Base-by-base conservation (phyloP, 164 flowering plant species). In the Protea cynaroides region DNA sequence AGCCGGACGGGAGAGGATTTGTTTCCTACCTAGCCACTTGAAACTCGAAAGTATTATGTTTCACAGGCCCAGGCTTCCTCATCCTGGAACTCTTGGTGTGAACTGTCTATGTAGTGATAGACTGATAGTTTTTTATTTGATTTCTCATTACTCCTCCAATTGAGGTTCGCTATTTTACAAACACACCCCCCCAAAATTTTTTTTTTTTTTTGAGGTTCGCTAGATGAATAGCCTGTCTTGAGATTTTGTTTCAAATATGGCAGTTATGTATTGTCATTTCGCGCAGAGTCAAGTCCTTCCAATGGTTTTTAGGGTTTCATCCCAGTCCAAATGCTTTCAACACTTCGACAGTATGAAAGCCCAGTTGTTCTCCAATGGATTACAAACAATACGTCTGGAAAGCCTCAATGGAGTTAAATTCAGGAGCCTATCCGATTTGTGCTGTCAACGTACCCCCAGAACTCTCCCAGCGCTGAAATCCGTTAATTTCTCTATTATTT, bases 221-320 rank as follows among this genome's bases (percentile, higher is more conserved):
- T 40, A 29, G 2, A 29, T 29, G 34, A 29, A 29, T 29, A 29
- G 2, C 5, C 46, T 40, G 13, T 40, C 17, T 8, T 21, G 3
- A 53, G 56, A 22, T 19, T 19, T 51, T 51, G 22, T 51, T 51
- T 51, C 10, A n/a, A n/a, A 6, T 51, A n/a, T n/a, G 21, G 8
- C 9, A 4, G 7, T 1, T 21, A 82, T 83, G 87, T 78, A 74
- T 76, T 79, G 82, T 65, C 81, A 76, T 70, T 56, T 81, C 11
- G 56, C 84, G 12, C 85, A 75, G 66, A 59, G 64, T 56, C 80
- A 81, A 15, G 76, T 77, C 40, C 71, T 84, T 63, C 81, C 90
- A 15, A 34, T 79, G 59, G 81, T 82, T 46, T 64, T 78, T n/a
- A 81, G 82, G 74, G 75, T 81, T 67, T 86, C 81, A 51, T 67